Percentiles rank a stretch among this genome's conserved stretches.
phyloP scores from a whole-genome alignment of 495 filamentous ascomycete species.

The Lophiostoma macrostomum region DNA sequence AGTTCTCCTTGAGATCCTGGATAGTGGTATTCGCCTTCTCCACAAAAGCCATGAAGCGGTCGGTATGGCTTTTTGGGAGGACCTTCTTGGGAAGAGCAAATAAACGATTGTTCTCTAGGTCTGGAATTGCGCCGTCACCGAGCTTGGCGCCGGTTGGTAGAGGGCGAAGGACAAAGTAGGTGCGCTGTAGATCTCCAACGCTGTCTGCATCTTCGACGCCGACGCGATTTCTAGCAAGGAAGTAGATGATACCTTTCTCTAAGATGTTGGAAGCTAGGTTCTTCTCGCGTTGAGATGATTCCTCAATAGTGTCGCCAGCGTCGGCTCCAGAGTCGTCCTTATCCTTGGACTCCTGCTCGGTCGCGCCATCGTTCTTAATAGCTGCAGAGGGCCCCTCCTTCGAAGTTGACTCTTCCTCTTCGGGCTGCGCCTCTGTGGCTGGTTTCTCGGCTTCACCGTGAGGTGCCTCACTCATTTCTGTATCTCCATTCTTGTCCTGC shows the following conservation, averaged over 20 bases:
- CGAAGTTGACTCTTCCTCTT: not conserved
- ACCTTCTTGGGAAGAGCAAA: conserved; percentile 84
- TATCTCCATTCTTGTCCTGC: conserved; percentile 21
- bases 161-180: conserved; percentile 79
- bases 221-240: conserved; percentile 82
- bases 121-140: conserved; percentile 59
- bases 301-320: conserved; percentile 28
- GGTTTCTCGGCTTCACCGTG: not conserved
- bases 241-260: conserved; percentile 93
- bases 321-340: not conserved
- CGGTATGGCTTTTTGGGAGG: conserved; percentile 65
- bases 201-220: conserved; percentile 67
- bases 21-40: conserved; percentile 70
- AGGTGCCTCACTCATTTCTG: conserved; percentile 22
- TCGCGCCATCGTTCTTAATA: not conserved
- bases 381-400: too few relatives aligned
- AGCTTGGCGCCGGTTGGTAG: conserved; percentile 67
- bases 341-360: conserved; percentile 5
- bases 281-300: conserved; percentile 49
- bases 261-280: conserved; percentile 68
- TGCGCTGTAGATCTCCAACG: conserved; percentile 71
- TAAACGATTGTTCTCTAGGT: conserved; percentile 65
- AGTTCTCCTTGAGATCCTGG: conserved; percentile 67
- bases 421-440: not conserved
- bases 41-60: conserved; percentile 80